Conservation (phyloP, 1,284 basidiomycete species). For the Papiliotrema fonsecae region DNA sequence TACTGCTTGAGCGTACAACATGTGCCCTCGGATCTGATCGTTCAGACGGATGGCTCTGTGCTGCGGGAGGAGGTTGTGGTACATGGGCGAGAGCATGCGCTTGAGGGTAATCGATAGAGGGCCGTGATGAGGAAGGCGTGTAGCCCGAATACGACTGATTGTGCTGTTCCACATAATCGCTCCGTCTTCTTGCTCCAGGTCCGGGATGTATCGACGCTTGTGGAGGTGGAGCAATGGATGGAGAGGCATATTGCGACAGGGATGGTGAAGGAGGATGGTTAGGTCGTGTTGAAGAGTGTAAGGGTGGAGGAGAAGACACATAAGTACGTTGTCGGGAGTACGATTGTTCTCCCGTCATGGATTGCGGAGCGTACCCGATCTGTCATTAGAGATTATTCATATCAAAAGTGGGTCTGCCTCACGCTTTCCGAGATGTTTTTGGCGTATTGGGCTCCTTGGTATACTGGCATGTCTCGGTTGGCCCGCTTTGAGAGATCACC, state of each 20-base stretch:
- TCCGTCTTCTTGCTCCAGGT: constrained; percentile 63
- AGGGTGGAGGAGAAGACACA: constrained; percentile 12
- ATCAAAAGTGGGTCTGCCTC: constrained; percentile 10
- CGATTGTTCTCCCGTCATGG: constrained; percentile 37
- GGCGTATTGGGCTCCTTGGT: constrained; percentile 36
- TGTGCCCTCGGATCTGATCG: constrained; percentile 62
- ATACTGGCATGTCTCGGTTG: constrained; percentile 35
- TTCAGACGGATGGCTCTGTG: constrained; percentile 62
- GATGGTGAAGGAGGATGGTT: constrained; percentile 13
- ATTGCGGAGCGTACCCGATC: constrained; percentile 38
- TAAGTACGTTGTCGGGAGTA: constrained; percentile 20
- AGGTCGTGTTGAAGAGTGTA: constrained; percentile 7
- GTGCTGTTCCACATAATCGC: constrained; percentile 72
- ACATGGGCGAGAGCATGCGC: constrained; percentile 55
- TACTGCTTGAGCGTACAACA: constrained; percentile 26
- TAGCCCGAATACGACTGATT: constrained; percentile 61
- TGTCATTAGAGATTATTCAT: constrained; percentile 5
- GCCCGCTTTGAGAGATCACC: constrained; percentile 16
- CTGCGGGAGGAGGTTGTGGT: constrained; percentile 69
- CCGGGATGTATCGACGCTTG: constrained; percentile 64
- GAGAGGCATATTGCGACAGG: constrained; percentile 23
- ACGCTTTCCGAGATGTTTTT: constrained; percentile 43
- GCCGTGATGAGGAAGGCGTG: constrained; percentile 17
- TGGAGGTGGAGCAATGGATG: constrained; percentile 59
- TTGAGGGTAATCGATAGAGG: constrained; percentile 74